Evolutionary conservation across 441 rosid genomes (phyloP), one percentile per base, ranked within the genome.

Genomic region (Jatropha podagrica): DNA sequence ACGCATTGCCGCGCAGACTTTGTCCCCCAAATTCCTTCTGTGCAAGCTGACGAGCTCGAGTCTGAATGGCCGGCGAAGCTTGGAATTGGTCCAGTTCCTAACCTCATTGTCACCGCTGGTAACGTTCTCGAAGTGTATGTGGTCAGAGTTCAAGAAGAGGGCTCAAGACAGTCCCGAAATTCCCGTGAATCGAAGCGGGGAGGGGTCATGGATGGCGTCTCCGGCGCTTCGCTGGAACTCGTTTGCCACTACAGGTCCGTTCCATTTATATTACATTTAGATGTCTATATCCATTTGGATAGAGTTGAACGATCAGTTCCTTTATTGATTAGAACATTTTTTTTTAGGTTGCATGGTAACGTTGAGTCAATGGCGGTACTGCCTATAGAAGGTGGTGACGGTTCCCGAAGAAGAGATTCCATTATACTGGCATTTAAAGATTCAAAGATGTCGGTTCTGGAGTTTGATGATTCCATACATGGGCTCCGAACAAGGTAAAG

Each of bases 381-480:
- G 68, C 87, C 94, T 63, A 77, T 81, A 76, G 96, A 93, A 73
- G 93, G 92, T 41, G 90, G 90, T 32, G 89, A 82, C 81, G 82
- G 85, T 79, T 87, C 92, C 42, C 90, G 85, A 83, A 86, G 90
- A 68, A 94, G 97, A 84, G 98, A 92, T 83, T 94, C 96, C 0
- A 86, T 96, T 65, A 80, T 94, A 73, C 70, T 96, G 77, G 87
- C 97, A 3, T 92, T 96, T 73, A 89, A 85, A 61, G 98, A 92
- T 73, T 95, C 98, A 1, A 96, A 91, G 79, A 87, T 92, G 76
- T 91, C 98, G 1, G 88, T 94, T 81, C 80, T 96, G 71, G 98
- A 96, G 86, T 94, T 91, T 83, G 97, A 96, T 82, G 99, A 96
- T 86, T 94, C 99, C 3, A 81, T 87, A 55, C 95, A 94, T 63